Conservation (phyloP, 768 basidiomycete species). For the Postia placenta region DNA sequence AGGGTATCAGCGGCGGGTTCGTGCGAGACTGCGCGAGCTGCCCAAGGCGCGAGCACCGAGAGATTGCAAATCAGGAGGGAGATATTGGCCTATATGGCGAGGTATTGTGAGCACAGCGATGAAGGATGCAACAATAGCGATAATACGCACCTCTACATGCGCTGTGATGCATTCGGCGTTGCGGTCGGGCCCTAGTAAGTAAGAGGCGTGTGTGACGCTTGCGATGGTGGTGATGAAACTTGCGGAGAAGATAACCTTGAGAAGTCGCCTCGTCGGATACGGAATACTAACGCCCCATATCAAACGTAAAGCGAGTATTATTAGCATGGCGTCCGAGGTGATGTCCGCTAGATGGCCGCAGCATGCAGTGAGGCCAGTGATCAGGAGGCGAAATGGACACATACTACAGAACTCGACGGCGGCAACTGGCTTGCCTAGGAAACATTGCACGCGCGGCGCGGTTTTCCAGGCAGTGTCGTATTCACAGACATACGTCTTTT, state of each 20-base stretch:
- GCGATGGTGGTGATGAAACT: slow-evolving; percentile 13
- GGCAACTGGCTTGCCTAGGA: slow-evolving; percentile 12
- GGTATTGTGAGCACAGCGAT: not conserved
- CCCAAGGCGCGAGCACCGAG: slow-evolving; percentile 14
- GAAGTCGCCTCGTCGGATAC: slow-evolving; percentile 3
- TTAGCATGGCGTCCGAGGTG: slow-evolving; percentile 11
- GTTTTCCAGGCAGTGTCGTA: slow-evolving; percentile 10
- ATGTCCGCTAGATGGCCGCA: slow-evolving; percentile 9
- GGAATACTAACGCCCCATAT: slow-evolving; percentile 8
- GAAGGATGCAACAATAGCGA: not conserved
- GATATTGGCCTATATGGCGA: slow-evolving; percentile 5
- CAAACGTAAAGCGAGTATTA: slow-evolving; percentile 9
- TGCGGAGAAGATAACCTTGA: slow-evolving; percentile 13
- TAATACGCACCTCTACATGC: slow-evolving; percentile 9
- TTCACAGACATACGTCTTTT: slow-evolving; percentile 11
- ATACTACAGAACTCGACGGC: slow-evolving; percentile 11
- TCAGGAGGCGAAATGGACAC: not conserved
- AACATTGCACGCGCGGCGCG: slow-evolving; percentile 9
- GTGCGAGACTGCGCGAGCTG: slow-evolving; percentile 9
- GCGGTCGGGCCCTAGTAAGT: slow-evolving; percentile 10
- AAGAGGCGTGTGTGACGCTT: slow-evolving; percentile 13
- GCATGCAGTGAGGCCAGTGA: not conserved
- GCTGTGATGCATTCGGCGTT: slow-evolving; percentile 11
- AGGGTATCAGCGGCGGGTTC: not conserved
- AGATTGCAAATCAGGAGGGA: slow-evolving; percentile 14